These are phyloP conservation scores for Penicillium polonicum DNA, from an alignment of 2,329 filamentous ascomycete species.

Conservation along the genomic window DNA sequence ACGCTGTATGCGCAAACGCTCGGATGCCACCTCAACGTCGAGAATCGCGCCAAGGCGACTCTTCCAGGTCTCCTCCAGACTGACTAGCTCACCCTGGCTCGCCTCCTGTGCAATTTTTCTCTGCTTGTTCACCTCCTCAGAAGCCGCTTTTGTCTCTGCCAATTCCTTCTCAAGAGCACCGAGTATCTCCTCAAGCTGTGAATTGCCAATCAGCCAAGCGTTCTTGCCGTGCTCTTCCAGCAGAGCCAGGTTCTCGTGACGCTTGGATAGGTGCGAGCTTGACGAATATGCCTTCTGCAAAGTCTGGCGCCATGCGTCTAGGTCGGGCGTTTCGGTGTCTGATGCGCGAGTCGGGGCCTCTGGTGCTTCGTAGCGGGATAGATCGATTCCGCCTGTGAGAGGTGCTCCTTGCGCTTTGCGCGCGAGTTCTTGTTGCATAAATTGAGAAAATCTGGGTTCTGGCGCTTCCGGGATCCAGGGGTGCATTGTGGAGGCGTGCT, in stretches of 20 bases:
- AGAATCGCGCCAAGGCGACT: slow-evolving; percentile 73
- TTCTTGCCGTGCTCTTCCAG: slow-evolving; percentile 82
- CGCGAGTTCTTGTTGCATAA: slow-evolving; percentile 66
- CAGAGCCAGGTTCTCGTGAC: slow-evolving; percentile 65
- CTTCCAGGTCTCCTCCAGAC: slow-evolving; percentile 76
- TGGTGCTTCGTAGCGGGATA: slow-evolving; percentile 78
- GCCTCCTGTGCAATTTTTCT: slow-evolving; percentile 69
- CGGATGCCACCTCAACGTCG: slow-evolving; percentile 82
- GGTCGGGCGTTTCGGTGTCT: slow-evolving; percentile 31
- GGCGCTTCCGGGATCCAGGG: slow-evolving; percentile 57
- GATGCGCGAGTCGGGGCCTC: slow-evolving; percentile 53
- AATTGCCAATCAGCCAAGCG: slow-evolving; percentile 85
- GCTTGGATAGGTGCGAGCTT: slow-evolving; percentile 56
- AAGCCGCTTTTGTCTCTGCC: slow-evolving; percentile 62
- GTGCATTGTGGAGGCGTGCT: slow-evolving; percentile 53
- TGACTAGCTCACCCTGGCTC: slow-evolving; percentile 68
- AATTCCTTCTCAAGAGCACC: slow-evolving; percentile 72
- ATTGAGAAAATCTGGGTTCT: slow-evolving; percentile 60
- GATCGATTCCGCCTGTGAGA: slow-evolving; percentile 65
- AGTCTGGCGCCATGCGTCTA: slow-evolving; percentile 51
- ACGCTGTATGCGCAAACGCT: slow-evolving; percentile 66
- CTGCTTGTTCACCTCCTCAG: slow-evolving; percentile 70
- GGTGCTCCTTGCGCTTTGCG: slow-evolving; percentile 64
- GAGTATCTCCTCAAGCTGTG: slow-evolving; percentile 71
- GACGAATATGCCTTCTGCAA: slow-evolving; percentile 58